Percentiles rank a stretch among this genome's conserved stretches.
phyloP scores from a whole-genome alignment of 495 filamentous ascomycete genomes.

The Talaromyces ruber region DNA sequence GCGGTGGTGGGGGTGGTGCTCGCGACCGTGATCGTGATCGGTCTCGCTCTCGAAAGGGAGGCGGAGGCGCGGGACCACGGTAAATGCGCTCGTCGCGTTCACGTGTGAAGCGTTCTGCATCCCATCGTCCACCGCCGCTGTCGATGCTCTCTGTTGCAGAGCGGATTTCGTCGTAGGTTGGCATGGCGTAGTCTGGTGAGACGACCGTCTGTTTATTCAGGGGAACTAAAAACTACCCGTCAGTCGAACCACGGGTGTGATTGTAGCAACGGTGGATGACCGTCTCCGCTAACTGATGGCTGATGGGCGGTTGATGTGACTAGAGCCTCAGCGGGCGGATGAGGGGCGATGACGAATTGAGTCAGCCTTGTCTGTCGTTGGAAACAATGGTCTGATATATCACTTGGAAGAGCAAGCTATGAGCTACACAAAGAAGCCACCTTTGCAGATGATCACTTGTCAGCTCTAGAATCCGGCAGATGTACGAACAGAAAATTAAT shows the following conservation, averaged over 20 bases:
- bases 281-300: slow-evolving; percentile 18
- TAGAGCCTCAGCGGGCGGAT: neutral
- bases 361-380: neutral
- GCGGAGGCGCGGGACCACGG: slow-evolving; percentile 27
- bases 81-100: slow-evolving; percentile 36
- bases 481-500: neutral
- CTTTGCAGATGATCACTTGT: neutral
- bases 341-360: slow-evolving; percentile 9
- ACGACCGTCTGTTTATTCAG: neutral
- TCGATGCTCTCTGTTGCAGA: slow-evolving; percentile 32
- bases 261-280: slow-evolving; percentile 19
- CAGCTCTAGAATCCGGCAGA: neutral
- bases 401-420: neutral
- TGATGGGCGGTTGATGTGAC: no score
- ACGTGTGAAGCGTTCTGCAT: slow-evolving; percentile 36
- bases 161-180: slow-evolving; percentile 38
- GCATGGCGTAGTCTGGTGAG: slow-evolving; percentile 20
- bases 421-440: neutral
- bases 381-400: neutral
- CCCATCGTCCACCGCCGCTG: slow-evolving; percentile 25
- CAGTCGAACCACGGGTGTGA: slow-evolving; percentile 8
- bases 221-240: neutral
- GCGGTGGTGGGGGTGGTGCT: slow-evolving; percentile 21
- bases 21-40: slow-evolving; percentile 12
- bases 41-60: slow-evolving; percentile 11